Evolutionary conservation across 306 rosid species (phyloP).

Genomic region (Begonia loranthoides): DNA sequence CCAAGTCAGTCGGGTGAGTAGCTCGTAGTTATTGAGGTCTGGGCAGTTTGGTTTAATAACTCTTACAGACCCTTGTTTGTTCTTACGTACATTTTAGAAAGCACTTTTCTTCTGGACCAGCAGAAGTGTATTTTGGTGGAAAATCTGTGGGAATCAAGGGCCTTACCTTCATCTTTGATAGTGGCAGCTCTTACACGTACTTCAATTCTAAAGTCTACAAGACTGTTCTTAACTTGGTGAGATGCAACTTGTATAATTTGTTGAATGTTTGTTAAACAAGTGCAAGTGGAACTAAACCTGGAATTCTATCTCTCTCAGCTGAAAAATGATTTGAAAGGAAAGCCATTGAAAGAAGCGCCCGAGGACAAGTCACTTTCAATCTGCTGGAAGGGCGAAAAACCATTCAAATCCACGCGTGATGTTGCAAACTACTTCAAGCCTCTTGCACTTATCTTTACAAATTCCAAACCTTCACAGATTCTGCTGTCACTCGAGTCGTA

Average conservation of each 20-base stretch:
- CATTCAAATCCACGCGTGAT: slow-evolving; percentile 39
- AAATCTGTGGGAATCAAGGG: slow-evolving; percentile 37
- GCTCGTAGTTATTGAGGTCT: not conserved
- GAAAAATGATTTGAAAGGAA: slow-evolving; percentile 34
- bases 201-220: slow-evolving; percentile 36
- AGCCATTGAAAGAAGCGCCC: slow-evolving; percentile 27
- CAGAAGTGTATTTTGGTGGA: slow-evolving; percentile 38
- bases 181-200: slow-evolving; percentile 85
- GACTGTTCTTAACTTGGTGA: slow-evolving; percentile 35
- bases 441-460: slow-evolving; percentile 32
- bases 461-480: slow-evolving; percentile 21
- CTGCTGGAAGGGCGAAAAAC: slow-evolving; percentile 71
- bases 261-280: no score
- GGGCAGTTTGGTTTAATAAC: not conserved
- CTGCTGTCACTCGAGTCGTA: slow-evolving; percentile 45
- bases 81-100: slow-evolving; percentile 20
- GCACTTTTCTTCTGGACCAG: slow-evolving; percentile 62
- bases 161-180: slow-evolving; percentile 49
- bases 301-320: slow-evolving; percentile 24
- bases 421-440: slow-evolving; percentile 39
- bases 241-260: slow-evolving; percentile 1
- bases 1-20: slow-evolving; percentile 29
- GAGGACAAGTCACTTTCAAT: slow-evolving; percentile 36
- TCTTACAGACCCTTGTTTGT: no score
- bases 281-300: not conserved